phyloP scores from a whole-genome alignment of 1,284 basidiomycete species.

The Sphaerobolus stellatus region DNA sequence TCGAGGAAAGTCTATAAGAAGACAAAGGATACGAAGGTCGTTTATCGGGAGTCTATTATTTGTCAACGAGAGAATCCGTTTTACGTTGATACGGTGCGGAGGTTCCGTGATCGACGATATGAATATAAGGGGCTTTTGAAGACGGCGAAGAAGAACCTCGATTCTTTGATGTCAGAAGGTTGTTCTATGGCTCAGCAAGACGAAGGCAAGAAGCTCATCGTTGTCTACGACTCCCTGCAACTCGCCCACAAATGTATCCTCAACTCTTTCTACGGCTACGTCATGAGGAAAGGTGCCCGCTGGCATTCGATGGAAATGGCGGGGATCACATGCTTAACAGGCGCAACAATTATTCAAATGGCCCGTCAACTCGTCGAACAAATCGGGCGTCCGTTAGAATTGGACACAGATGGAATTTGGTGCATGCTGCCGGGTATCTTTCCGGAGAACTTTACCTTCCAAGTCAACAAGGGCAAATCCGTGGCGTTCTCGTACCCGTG shows the following conservation, averaged over 20 bases:
- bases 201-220: constrained; percentile 99
- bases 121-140: constrained; percentile 99
- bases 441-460: constrained; percentile 98
- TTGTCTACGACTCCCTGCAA: constrained; percentile 99
- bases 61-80: constrained; percentile 99
- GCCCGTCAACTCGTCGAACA: constrained; percentile 97
- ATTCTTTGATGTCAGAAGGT: constrained; percentile 66
- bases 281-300: constrained; percentile 98
- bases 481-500: constrained; percentile 97
- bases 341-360: constrained; percentile 99
- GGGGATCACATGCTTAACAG: constrained; percentile 97
- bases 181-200: constrained; percentile 83
- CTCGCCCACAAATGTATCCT: constrained; percentile 99
- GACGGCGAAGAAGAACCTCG: constrained; percentile 99
- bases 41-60: constrained; percentile 92
- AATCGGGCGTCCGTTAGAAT: constrained; percentile 93
- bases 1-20: constrained; percentile 99
- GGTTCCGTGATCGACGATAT: constrained; percentile 97
- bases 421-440: constrained; percentile 99
- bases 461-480: constrained; percentile 84
- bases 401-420: constrained; percentile 99
- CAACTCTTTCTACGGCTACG: constrained; percentile 99
- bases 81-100: constrained; percentile 98
- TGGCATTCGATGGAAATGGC: constrained; percentile 99
- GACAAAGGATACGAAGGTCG: constrained; percentile 97